Conservation (phyloP, 345 rosid species). For the Ceriops decandra region DNA sequence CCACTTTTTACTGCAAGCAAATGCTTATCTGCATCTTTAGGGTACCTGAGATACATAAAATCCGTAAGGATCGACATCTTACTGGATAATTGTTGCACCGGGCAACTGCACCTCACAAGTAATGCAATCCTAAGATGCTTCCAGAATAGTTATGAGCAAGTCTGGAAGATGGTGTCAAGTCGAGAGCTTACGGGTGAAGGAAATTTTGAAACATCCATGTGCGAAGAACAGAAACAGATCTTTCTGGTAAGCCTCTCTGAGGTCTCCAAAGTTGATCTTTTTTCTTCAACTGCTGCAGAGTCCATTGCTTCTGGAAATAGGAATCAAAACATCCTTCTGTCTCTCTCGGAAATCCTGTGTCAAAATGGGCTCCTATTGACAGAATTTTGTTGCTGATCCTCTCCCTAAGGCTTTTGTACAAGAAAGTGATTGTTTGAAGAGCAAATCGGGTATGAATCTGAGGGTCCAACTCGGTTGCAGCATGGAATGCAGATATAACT, state of each 20-base stretch:
- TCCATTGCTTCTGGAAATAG: conserved; percentile 65
- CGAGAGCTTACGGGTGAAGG: conserved; percentile 85
- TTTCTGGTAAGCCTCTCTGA: conserved; percentile 87
- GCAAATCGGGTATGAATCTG: conserved; percentile 72
- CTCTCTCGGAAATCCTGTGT: conserved; percentile 22
- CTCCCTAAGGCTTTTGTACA: conserved; percentile 75
- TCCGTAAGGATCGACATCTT: not conserved
- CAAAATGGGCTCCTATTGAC: conserved; percentile 47
- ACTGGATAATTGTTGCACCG: not conserved
- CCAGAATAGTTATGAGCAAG: not conserved
- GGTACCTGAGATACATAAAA: conserved; percentile 51
- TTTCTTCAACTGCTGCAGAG: conserved; percentile 68
- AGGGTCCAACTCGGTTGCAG: conserved; percentile 86
- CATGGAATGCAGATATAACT: conserved; percentile 89
- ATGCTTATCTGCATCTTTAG: conserved; percentile 96
- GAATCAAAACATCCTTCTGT: conserved; percentile 49
- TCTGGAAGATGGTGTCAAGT: not conserved
- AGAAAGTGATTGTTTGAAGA: conserved; percentile 61
- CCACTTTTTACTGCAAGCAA: conserved; percentile 87
- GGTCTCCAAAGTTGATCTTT: conserved; percentile 90
- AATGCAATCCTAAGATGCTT: not conserved
- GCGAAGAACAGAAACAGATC: conserved; percentile 80
- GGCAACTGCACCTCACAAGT: not conserved
- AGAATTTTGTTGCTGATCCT: conserved; percentile 84
- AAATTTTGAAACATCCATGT: conserved; percentile 99